Percentiles rank a stretch among this genome's conserved stretches.
phyloP scores from a whole-genome alignment of 495 filamentous ascomycete species.

The Xylaria longipes region DNA sequence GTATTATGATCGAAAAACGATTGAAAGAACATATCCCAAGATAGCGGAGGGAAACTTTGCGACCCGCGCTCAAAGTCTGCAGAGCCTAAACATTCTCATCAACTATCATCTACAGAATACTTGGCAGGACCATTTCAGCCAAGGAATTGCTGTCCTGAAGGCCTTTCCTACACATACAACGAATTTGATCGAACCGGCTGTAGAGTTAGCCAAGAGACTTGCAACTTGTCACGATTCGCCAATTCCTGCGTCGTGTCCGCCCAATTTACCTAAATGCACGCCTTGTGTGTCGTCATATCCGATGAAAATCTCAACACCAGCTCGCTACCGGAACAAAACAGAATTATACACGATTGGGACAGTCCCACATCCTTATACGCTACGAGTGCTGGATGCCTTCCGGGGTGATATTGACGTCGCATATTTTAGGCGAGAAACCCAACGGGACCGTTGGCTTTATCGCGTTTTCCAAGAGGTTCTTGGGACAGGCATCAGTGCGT shows the following conservation, averaged over 20 bases:
- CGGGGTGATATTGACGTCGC: constrained; percentile 62
- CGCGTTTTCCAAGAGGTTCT: constrained; percentile 75
- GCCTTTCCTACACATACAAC: constrained; percentile 76
- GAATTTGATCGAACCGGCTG: constrained; percentile 70
- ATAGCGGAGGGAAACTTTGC: constrained; percentile 66
- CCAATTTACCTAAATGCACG: constrained; percentile 74
- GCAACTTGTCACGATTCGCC: constrained; percentile 74
- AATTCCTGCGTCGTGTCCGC: constrained; percentile 80
- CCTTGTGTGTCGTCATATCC: constrained; percentile 69
- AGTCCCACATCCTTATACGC: constrained; percentile 89
- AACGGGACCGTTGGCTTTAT: constrained; percentile 81
- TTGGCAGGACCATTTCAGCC: constrained; percentile 77
- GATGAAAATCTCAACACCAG: constrained; percentile 62
- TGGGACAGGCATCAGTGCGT: constrained; percentile 63
- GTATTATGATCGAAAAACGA: constrained; percentile 70
- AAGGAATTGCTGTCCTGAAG: constrained; percentile 79
- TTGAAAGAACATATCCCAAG: constrained; percentile 67
- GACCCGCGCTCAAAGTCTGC: constrained; percentile 63
- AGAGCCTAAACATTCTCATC: constrained; percentile 73
- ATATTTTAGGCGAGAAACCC: constrained; percentile 77
- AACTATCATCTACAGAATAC: constrained; percentile 85
- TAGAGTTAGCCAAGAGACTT: constrained; percentile 73
- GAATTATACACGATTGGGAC: constrained; percentile 79
- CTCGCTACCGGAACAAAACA: constrained; percentile 65
- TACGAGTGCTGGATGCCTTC: constrained; percentile 62